phyloP scores from a whole-genome alignment of 352 stramenopile genomes.

The Phytopythium vexans region DNA sequence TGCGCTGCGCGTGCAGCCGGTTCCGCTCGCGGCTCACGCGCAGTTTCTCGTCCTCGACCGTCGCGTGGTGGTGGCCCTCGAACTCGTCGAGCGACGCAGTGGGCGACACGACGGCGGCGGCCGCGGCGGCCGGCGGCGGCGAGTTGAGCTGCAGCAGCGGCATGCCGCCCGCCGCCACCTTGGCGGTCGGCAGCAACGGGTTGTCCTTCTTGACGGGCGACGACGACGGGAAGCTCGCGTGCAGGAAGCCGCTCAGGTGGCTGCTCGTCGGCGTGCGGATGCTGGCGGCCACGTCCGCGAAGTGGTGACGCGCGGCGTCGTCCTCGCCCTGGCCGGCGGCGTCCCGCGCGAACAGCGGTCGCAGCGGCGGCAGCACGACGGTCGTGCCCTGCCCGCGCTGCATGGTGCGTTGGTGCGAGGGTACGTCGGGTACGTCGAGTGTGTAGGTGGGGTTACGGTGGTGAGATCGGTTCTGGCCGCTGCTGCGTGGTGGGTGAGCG shows the following conservation, averaged over 20 bases:
- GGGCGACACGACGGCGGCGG: not conserved
- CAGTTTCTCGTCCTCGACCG: constrained; percentile 57
- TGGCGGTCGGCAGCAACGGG: constrained; percentile 11
- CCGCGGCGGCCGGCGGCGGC: constrained; percentile 20
- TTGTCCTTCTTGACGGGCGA: constrained; percentile 66
- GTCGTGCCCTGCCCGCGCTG: constrained; percentile 26
- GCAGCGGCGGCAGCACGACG: constrained; percentile 56
- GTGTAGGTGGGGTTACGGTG: no score
- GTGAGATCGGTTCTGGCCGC: no score
- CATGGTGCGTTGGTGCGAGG: constrained; percentile 13
- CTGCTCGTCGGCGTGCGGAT: constrained; percentile 60
- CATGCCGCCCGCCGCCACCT: constrained; percentile 15
- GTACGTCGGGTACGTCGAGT: no score
- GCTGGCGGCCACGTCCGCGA: constrained; percentile 13
- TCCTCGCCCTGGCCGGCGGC: constrained; percentile 41
- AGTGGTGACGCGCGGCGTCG: constrained; percentile 13
- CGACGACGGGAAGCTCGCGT: constrained; percentile 38
- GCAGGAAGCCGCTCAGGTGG: constrained; percentile 22
- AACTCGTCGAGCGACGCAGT: not conserved
- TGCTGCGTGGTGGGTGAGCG: no score
- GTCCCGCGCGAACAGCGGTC: constrained; percentile 44
- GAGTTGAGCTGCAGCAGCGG: constrained; percentile 46
- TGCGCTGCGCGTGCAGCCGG: constrained; percentile 71
- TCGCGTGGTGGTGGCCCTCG: not conserved
- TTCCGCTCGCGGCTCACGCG: constrained; percentile 75